phyloP scores from a whole-genome alignment of 192 early-diverging fungal genomes.

The Rhizophagus sp. region DNA sequence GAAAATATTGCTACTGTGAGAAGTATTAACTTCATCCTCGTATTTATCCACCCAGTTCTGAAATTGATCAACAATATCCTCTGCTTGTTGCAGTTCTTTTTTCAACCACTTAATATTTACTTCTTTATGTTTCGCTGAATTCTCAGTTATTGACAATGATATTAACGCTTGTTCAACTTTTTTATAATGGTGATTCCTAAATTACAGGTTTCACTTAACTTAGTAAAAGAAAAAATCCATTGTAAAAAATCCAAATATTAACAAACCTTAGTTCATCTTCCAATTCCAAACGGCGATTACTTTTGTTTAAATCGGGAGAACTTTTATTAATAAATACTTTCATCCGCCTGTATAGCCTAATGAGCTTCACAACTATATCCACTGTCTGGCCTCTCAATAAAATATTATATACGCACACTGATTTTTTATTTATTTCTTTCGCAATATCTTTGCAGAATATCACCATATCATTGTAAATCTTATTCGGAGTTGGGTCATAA shows the following conservation, averaged over 20 bases:
- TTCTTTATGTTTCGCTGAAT: not conserved
- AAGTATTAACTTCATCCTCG: not conserved
- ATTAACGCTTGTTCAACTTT: not conserved
- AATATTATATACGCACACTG: not conserved
- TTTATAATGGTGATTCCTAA: slow-evolving; percentile 13
- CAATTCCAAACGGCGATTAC: not conserved
- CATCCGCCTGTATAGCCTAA: not conserved
- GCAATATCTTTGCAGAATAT: not conserved
- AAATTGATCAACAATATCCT: not conserved
- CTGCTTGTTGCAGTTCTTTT: not conserved
- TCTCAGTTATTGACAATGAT: slow-evolving; percentile 17
- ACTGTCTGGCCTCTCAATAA: slow-evolving; percentile 14
- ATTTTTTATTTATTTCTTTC: not conserved
- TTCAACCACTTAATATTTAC: slow-evolving; percentile 7
- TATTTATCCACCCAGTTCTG: not conserved
- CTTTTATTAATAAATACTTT: not conserved
- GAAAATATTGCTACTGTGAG: too few species aligned
- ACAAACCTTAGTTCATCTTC: not conserved
- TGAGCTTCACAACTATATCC: slow-evolving; percentile 8
- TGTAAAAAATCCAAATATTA: not conserved
- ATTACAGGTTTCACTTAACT: not conserved
- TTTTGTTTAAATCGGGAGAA: not conserved
- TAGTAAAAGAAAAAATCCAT: not conserved
- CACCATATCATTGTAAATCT: not conserved
- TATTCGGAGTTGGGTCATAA: not conserved